phyloP scores from a whole-genome alignment of 768 basidiomycete species.

The Cubamyces sp. region DNA sequence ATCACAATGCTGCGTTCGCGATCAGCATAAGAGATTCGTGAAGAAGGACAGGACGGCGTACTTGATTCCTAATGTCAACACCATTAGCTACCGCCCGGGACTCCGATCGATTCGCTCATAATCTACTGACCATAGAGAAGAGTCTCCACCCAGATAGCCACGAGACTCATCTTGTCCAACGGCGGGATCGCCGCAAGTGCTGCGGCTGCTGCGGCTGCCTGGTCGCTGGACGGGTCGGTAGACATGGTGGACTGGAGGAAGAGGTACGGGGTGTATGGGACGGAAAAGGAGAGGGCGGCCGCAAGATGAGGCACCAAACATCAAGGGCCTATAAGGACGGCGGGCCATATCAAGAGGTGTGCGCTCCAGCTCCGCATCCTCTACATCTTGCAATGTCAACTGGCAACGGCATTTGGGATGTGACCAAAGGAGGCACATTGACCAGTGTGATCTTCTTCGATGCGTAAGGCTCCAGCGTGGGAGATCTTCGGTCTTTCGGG shows the following conservation, averaged over 20 bases:
- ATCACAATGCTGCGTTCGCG: background rate
- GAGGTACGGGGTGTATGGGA: background rate
- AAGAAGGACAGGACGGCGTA: background rate
- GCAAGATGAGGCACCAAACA: background rate
- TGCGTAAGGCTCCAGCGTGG: too few relatives aligned
- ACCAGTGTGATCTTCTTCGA: too few relatives aligned
- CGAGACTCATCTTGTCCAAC: constrained; percentile 1
- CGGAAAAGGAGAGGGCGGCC: background rate
- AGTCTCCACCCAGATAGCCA: constrained; percentile 4
- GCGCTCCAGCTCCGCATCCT: too few relatives aligned
- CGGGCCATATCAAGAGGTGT: too few relatives aligned
- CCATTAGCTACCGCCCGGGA: background rate
- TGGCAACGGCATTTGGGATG: too few relatives aligned
- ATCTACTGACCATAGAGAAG: background rate
- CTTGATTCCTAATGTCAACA: background rate
- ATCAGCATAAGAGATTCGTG: background rate
- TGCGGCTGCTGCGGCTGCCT: background rate
- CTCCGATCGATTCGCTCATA: too few relatives aligned
- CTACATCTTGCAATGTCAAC: too few relatives aligned
- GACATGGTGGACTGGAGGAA: background rate
- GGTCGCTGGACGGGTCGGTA: background rate
- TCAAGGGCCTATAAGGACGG: background rate
- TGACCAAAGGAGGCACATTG: too few relatives aligned
- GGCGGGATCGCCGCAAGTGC: background rate
- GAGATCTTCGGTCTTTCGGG: too few relatives aligned